Conservation (phyloP, 1,284 basidiomycete species). For the Filobasidium uniguttulatum region DNA sequence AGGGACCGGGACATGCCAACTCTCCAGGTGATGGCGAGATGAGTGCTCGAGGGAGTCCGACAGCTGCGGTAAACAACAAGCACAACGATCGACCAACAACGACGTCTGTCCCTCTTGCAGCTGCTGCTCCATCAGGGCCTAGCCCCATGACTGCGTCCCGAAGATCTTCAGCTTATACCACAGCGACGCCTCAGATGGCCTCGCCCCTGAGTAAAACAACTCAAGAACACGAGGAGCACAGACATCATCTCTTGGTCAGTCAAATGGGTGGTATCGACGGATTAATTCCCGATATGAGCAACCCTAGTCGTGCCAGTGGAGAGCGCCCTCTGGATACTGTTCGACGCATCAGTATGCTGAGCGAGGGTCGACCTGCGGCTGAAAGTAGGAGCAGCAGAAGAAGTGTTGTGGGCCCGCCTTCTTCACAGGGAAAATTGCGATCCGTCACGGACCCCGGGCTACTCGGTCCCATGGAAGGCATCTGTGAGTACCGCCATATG, state of each 20-base stretch:
- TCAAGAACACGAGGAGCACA: neutral
- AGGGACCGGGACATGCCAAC: neutral
- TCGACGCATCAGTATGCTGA: conserved; percentile 22
- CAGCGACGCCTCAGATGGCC: neutral
- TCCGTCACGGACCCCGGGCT: neutral
- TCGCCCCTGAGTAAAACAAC: conserved; percentile 5
- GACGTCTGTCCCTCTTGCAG: neutral
- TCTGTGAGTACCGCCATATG: conserved; percentile 20
- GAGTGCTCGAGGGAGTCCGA: neutral
- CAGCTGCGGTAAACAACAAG: neutral
- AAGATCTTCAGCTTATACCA: conserved; percentile 3
- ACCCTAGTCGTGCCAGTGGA: conserved; percentile 25
- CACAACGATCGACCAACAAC: neutral
- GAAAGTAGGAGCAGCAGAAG: neutral
- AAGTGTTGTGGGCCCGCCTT: neutral
- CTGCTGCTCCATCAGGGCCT: neutral
- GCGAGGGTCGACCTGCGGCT: neutral
- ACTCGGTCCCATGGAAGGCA: conserved; percentile 14
- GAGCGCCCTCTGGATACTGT: conserved; percentile 35
- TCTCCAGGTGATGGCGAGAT: neutral
- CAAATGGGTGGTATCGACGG: conserved; percentile 6
- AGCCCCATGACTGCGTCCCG: conserved; percentile 3
- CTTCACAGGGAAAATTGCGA: neutral
- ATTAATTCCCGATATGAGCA: conserved; percentile 30
- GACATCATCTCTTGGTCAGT: conserved; percentile 3